Percentiles rank a stretch among this genome's conserved stretches.
Evolutionary conservation across 1,139 yeast species (phyloP).

Genomic region (Suhomyces panamericanus): DNA sequence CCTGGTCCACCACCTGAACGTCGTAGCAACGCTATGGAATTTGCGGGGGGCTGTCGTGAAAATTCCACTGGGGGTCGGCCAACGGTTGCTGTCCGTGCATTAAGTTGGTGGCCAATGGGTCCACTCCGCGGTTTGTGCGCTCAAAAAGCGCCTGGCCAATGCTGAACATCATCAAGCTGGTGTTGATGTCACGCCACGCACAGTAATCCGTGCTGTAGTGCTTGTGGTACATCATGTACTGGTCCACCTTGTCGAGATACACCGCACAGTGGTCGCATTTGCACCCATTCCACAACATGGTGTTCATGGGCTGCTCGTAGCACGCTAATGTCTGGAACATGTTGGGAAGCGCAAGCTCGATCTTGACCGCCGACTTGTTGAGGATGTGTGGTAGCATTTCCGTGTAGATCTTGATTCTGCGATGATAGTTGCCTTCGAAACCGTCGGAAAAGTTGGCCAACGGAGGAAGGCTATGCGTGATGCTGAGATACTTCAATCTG

Average conservation of each 20-base stretch:
- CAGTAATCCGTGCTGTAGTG: conserved; percentile 48
- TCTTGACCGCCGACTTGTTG: conserved; percentile 22
- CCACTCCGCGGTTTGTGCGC: conserved; percentile 28
- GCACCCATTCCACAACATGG: conserved; percentile 76
- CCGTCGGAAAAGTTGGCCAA: conserved; percentile 46
- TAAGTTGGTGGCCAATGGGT: conserved; percentile 23
- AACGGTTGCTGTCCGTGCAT: conserved; percentile 26
- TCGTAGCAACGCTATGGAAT: conserved; percentile 41
- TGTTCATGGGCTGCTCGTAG: conserved; percentile 69
- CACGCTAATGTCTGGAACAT: conserved; percentile 59
- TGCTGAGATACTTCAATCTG: conserved; percentile 38
- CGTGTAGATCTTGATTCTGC: conserved; percentile 54
- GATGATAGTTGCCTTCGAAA: conserved; percentile 67
- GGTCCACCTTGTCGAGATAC: conserved; percentile 53
- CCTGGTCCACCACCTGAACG: conserved; percentile 36
- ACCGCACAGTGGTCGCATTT: conserved; percentile 55
- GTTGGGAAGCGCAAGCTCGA: conserved; percentile 54
- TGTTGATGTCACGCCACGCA: conserved; percentile 57
- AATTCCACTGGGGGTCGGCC: conserved; percentile 35
- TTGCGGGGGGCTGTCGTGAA: conserved; percentile 25
- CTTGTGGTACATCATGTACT: conserved; percentile 60
- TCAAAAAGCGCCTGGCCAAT: conserved; percentile 45
- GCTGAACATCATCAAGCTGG: conserved; percentile 55
- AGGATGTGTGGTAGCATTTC: conserved; percentile 47
- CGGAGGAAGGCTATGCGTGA: conserved; percentile 53